Evolutionary conservation across 192 early-diverging fungal species (phyloP), one percentile per base, ranked within the genome.

Genomic region (Coemansia sp.): DNA sequence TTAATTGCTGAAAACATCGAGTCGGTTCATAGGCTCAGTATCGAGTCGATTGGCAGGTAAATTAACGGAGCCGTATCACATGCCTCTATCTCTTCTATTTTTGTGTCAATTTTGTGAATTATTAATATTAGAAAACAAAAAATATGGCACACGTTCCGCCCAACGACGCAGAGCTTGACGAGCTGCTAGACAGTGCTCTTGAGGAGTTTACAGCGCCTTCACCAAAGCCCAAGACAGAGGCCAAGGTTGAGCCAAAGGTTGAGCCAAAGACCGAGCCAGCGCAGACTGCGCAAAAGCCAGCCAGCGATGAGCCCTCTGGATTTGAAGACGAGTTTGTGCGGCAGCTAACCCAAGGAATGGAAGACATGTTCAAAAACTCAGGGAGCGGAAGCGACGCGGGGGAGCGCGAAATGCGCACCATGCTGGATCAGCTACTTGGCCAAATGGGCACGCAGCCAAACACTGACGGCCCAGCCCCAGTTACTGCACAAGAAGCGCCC

Each of bases 321-420:
- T 61, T 85, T 41, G 89, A 92, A 43, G 87, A 87, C 6, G 92
- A 91, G 57, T 91, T 93, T 72, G 82, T 86, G 47, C 82, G 85
- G 61, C 86, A 91, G 55, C 76, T 95, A 9, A 82, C 89, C 16
- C 83, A 89, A 51, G 89, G 91, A 12, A 94, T 96, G 94, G 90
- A 94, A 48, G 65, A 77, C 23, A 69, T 87, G 47, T 51, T 87
- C 31, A 75, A 82, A 49, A 75, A 67, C 25, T 54, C 70, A 16
- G 47, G 31, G 41, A 65, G 57, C 16, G 74, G 57, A 2, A 65
- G 57, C 8, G 64, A 59, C 12, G 71, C 55, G 2, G 67, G 55
- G 25, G 80, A 79, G 14, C 69, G 62, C 57, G 86, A 91, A 55
- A 79, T 94, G 43, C 82, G 88, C 47, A 83, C 85, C 38, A 87